Evolutionary conservation across 257 asterid species (phyloP).

Genomic region (Lycium ferocissimum): DNA sequence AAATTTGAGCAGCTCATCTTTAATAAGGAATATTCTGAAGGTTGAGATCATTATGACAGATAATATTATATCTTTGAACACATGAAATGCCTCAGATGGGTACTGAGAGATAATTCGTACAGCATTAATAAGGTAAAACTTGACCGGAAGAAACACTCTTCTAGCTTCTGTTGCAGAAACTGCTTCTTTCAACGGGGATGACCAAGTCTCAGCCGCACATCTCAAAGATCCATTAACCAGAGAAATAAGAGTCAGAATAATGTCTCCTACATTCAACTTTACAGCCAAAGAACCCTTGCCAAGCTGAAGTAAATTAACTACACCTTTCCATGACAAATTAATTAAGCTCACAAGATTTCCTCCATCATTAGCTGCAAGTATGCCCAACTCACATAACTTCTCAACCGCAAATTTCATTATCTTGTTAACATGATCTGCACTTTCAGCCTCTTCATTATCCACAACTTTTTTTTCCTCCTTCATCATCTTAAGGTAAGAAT

Average conservation of each 20-base stretch:
- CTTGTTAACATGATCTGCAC: conserved; percentile 57
- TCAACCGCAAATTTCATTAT: conserved; percentile 64
- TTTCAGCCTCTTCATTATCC: conserved; percentile 52
- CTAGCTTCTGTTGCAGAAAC: conserved; percentile 80
- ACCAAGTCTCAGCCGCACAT: conserved; percentile 82
- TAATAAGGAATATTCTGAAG: conserved; percentile 73
- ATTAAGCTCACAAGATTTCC: conserved; percentile 87
- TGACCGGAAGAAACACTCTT: conserved; percentile 87
- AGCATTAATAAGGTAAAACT: conserved; percentile 90
- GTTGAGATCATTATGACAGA: conserved; percentile 71
- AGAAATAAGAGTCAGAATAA: conserved; percentile 73
- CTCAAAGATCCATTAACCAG: conserved; percentile 74
- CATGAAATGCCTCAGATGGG: conserved; percentile 64
- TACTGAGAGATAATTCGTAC: conserved; percentile 91
- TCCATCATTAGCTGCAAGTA: conserved; percentile 90
- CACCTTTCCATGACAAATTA: conserved; percentile 96
- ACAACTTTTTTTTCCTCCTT: conserved; percentile 42
- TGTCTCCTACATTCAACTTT: conserved; percentile 67
- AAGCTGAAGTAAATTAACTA: conserved; percentile 85
- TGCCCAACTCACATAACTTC: conserved; percentile 83
- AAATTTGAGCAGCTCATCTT: conserved; percentile 60
- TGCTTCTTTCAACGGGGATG: conserved; percentile 53
- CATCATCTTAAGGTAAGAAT: conserved; percentile 42
- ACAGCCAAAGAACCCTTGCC: conserved; percentile 83
- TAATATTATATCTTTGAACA: conserved; percentile 70